phyloP scores from a whole-genome alignment of 2,329 filamentous ascomycete genomes.

The Penicillium italicum region DNA sequence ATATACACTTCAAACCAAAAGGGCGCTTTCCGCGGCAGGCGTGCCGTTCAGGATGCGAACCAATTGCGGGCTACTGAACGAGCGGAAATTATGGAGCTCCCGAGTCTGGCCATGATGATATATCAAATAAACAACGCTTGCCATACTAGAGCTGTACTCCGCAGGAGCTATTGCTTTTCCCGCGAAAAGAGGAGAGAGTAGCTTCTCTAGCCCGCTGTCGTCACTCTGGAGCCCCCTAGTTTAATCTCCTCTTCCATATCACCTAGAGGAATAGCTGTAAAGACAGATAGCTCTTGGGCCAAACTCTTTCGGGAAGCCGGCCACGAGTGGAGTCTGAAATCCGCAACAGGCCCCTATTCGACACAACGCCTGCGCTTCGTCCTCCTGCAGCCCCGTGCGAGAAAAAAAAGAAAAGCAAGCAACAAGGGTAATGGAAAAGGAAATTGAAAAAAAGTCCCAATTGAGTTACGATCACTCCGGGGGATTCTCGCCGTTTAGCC shows the following conservation, averaged over 20 bases:
- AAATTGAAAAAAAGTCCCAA: not conserved
- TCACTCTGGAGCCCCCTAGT: conserved; percentile 4
- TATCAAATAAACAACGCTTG: not conserved
- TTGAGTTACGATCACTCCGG: conserved; percentile 28
- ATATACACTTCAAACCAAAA: not conserved
- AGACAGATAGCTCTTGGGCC: conserved; percentile 8
- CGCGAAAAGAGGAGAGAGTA: not conserved
- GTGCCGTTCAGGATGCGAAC: conserved; percentile 2
- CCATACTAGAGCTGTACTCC: not conserved
- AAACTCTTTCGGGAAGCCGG: conserved; percentile 22
- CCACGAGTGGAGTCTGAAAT: conserved; percentile 2
- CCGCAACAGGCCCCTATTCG: conserved; percentile 4
- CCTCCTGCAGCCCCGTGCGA: conserved; percentile 26
- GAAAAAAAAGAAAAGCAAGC: not conserved
- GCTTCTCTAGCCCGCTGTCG: not conserved
- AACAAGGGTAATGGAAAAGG: not conserved
- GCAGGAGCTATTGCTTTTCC: not conserved
- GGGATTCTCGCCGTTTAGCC: conserved; percentile 30
- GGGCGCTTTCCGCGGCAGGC: conserved; percentile 27
- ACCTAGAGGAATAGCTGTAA: not conserved
- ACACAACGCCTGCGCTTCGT: conserved; percentile 21
- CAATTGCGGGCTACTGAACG: conserved; percentile 1
- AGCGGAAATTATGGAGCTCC: not conserved
- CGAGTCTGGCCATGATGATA: conserved; percentile 1
- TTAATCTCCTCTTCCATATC: not conserved